Evolutionary conservation across 1,284 basidiomycete species (phyloP).

Genomic region (Tausonia pullulans): DNA sequence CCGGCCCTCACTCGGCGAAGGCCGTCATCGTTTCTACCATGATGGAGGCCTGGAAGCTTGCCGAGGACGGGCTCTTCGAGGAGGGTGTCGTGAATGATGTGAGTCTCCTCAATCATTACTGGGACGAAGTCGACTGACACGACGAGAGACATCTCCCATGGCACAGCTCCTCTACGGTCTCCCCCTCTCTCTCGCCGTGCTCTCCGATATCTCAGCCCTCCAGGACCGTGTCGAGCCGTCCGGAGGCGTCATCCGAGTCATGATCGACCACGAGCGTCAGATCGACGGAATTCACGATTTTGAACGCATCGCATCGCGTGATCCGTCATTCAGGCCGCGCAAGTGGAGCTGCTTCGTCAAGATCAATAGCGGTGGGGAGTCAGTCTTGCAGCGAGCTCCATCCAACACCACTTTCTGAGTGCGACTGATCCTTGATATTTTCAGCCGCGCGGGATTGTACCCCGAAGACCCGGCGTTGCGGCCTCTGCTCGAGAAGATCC

Average conservation of each 20-base stretch:
- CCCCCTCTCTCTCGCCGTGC: not conserved
- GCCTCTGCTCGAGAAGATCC: conserved; percentile 42
- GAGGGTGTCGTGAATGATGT: not conserved
- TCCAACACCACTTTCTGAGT: no score
- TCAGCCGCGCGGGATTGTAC: not conserved
- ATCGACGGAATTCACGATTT: not conserved
- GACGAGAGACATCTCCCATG: not conserved
- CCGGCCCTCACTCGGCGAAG: not conserved
- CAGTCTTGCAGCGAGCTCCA: not conserved
- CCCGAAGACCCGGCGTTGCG: not conserved
- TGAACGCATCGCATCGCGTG: not conserved
- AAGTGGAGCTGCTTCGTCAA: conserved; percentile 4
- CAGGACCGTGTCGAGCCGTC: not conserved
- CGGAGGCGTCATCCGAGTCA: not conserved
- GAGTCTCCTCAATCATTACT: not conserved
- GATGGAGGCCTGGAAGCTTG: not conserved
- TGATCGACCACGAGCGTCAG: conserved; percentile 3
- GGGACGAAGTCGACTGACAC: not conserved
- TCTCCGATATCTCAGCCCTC: conserved; percentile 3
- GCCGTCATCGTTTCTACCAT: conserved; percentile 1
- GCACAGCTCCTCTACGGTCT: conserved; percentile 3
- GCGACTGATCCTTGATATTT: no score
- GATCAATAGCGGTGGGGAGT: conserved; percentile 2
- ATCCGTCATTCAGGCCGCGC: not conserved
- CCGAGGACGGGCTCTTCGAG: not conserved